These are phyloP conservation scores for Termitomyces sp. DNA, from an alignment of 768 basidiomycete species.

Conservation along the genomic window DNA sequence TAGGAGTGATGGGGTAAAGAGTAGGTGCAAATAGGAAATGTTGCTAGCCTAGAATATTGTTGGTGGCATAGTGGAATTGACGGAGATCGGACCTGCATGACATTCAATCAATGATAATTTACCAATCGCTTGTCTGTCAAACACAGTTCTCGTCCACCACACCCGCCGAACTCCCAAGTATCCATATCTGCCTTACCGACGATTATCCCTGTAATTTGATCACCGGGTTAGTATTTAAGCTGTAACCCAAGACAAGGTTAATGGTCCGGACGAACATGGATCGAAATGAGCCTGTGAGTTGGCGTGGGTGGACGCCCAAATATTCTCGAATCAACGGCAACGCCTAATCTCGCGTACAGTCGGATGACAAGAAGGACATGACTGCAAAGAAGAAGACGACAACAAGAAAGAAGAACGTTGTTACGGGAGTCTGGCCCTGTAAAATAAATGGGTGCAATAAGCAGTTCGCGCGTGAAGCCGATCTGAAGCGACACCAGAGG, in stretches of 20 bases:
- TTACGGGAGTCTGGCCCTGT: constrained; percentile 66
- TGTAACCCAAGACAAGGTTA: constrained; percentile 2
- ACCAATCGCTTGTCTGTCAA: constrained; percentile 7
- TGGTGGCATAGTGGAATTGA: not conserved
- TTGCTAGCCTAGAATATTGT: too few species aligned
- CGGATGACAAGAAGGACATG: constrained; percentile 22
- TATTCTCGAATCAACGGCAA: constrained; percentile 12
- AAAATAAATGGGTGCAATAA: constrained; percentile 78
- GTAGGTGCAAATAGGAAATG: too few species aligned
- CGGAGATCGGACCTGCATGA: not conserved
- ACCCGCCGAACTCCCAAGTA: constrained; percentile 5
- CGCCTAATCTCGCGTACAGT: constrained; percentile 12
- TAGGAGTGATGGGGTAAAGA: too few species aligned
- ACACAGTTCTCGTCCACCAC: constrained; percentile 9
- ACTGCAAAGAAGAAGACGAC: constrained; percentile 17
- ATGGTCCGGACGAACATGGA: constrained; percentile 20
- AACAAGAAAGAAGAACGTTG: constrained; percentile 37
- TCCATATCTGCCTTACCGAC: constrained; percentile 4
- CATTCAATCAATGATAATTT: constrained; percentile 6
- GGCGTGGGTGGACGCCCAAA: not conserved
- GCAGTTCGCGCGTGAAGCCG: constrained; percentile 77
- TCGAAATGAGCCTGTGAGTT: constrained; percentile 23
- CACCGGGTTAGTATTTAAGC: not conserved
- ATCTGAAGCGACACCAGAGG: constrained; percentile 75
- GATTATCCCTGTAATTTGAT: not conserved